Percentiles rank a stretch among this genome's conserved stretches.
Conservation (phyloP, 2,329 filamentous ascomycete genomes). For the Ophiostoma pallidulum region DNA sequence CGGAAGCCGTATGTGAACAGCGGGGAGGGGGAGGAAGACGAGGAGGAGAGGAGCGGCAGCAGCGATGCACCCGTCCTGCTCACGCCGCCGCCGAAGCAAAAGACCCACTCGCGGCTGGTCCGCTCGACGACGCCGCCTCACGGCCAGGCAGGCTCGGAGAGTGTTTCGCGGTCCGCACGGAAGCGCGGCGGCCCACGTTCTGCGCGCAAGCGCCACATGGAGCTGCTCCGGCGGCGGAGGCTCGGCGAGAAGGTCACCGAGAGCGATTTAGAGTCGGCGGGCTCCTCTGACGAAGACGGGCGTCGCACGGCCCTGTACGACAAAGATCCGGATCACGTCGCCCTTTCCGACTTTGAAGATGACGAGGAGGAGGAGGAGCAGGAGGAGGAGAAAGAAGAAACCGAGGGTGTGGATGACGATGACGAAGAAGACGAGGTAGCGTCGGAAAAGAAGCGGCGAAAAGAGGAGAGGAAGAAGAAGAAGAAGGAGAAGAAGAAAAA, state of each 20-base stretch:
- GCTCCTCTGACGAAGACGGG: conserved; percentile 11
- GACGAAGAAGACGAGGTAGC: background rate
- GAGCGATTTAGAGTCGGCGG: conserved; percentile 11
- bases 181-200: conserved; percentile 14
- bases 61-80: background rate
- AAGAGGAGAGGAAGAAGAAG: background rate
- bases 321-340: conserved; percentile 22
- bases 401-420: background rate
- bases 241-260: conserved; percentile 22
- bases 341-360: conserved; percentile 25
- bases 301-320: conserved; percentile 22
- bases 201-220: conserved; percentile 21
- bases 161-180: conserved; percentile 6
- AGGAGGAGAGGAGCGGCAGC: too few species aligned
- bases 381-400: background rate
- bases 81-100: background rate
- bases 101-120: conserved; percentile 3
- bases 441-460: background rate
- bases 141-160: background rate
- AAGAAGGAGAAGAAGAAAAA: conserved; percentile 7
- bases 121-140: background rate
- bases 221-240: conserved; percentile 23
- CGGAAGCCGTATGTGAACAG: background rate
- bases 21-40: too few species aligned
- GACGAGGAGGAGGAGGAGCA: conserved; percentile 21